These are phyloP conservation scores for Syzygium syzygioides DNA, from an alignment of 441 rosid genomes.

Conservation along the genomic window DNA sequence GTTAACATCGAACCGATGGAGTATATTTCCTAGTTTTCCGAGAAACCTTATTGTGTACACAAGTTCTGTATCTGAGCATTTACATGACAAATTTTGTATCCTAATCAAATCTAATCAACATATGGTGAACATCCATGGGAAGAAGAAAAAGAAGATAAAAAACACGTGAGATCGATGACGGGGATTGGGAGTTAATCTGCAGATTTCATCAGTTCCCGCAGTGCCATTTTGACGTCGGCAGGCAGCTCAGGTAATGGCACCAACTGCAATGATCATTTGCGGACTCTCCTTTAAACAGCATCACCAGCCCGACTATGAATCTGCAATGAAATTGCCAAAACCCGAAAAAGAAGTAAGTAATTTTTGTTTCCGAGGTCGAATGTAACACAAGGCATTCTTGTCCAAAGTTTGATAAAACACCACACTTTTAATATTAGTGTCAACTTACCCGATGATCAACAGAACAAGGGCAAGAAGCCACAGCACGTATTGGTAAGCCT, in stretches of 20 bases:
- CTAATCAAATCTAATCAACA: background rate
- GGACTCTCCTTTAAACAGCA: conserved; percentile 71
- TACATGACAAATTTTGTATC: background rate
- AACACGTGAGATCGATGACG: background rate
- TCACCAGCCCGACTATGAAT: conserved; percentile 46
- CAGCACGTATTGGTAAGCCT: conserved; percentile 55
- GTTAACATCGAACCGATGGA: background rate
- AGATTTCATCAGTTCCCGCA: conserved; percentile 36
- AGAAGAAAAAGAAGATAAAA: background rate
- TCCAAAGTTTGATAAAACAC: no score
- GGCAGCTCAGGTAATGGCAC: conserved; percentile 75
- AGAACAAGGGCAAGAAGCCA: conserved; percentile 35
- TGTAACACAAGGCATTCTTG: background rate
- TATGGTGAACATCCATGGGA: background rate
- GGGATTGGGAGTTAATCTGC: background rate
- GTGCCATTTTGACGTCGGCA: conserved; percentile 75
- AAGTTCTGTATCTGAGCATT: background rate
- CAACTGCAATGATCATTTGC: conserved; percentile 69
- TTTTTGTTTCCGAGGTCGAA: background rate
- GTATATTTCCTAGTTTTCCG: background rate
- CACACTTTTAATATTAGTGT: background rate
- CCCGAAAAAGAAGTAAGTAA: background rate
- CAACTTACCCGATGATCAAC: conserved; percentile 54
- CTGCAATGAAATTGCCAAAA: conserved; percentile 18
- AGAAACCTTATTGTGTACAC: background rate